These are phyloP conservation scores for Hypocreales sp. DNA, from an alignment of 2,329 filamentous ascomycete species.

Conservation along the genomic window DNA sequence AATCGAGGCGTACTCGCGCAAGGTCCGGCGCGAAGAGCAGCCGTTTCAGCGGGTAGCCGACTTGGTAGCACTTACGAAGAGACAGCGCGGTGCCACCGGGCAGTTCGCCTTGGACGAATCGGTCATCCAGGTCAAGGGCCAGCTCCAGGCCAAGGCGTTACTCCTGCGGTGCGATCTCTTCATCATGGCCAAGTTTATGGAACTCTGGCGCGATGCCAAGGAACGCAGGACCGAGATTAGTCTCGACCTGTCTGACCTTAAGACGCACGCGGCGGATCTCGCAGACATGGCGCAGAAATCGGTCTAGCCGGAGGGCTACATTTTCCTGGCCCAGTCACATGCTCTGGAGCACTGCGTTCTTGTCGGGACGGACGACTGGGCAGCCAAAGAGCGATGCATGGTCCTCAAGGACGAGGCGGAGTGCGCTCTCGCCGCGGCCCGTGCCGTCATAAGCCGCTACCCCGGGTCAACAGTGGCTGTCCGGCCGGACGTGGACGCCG, in stretches of 20 bases:
- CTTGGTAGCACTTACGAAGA: conserved; percentile 24
- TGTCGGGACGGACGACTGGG: background rate
- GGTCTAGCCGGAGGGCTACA: conserved; percentile 31
- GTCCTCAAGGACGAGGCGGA: conserved; percentile 2
- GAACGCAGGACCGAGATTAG: too few relatives aligned
- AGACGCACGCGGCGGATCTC: too few relatives aligned
- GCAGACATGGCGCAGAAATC: too few relatives aligned
- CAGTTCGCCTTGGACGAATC: conserved; percentile 20
- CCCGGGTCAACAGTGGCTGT: conserved; percentile 19
- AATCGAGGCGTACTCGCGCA: conserved; percentile 3
- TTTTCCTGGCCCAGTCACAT: conserved; percentile 33
- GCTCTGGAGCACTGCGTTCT: too few relatives aligned
- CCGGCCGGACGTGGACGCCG: conserved; percentile 27
- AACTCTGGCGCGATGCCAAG: too few relatives aligned
- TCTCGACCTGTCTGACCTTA: too few relatives aligned
- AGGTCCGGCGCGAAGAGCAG: conserved; percentile 28
- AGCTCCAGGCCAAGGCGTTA: conserved; percentile 26
- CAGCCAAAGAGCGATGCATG: background rate
- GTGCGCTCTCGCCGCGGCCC: conserved; percentile 7
- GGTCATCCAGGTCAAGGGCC: conserved; percentile 17
- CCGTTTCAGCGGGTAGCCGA: conserved; percentile 30
- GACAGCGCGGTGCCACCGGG: conserved; percentile 7
- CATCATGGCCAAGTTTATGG: conserved; percentile 25
- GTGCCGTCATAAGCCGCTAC: conserved; percentile 5
- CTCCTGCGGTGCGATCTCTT: conserved; percentile 30